phyloP scores from a whole-genome alignment of 345 rosid species.

The Eucalyptus globulus region DNA sequence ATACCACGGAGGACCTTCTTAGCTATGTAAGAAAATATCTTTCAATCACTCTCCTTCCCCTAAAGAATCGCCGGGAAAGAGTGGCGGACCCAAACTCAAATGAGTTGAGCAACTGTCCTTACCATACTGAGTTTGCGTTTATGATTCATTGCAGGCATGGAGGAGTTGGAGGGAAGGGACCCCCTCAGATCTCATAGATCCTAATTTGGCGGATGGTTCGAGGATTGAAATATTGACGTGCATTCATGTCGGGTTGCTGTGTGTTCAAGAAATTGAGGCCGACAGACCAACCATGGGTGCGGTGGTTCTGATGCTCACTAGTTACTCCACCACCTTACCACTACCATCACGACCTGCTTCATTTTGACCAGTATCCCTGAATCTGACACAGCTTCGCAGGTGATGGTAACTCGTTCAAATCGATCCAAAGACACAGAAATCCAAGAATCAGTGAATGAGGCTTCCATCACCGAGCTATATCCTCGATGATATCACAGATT shows the following conservation, averaged over 20 bases:
- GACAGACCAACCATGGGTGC: neutral
- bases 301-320: neutral
- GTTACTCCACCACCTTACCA: neutral
- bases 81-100: neutral
- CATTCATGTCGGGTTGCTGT: neutral
- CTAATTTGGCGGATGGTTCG: neutral
- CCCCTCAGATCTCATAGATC: neutral
- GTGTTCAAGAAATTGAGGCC: neutral
- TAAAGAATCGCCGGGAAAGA: neutral
- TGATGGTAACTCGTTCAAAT: neutral
- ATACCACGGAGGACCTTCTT: neutral
- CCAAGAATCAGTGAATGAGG: neutral
- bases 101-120: accelerated
- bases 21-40: neutral
- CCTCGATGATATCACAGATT: neutral
- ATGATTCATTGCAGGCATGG: neutral
- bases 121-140: neutral
- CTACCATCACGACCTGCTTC: neutral
- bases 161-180: neutral
- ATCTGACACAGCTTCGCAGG: neutral
- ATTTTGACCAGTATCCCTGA: neutral
- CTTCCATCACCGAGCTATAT: neutral
- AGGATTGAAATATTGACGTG: neutral
- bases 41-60: neutral
- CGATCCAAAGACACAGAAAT: accelerated